Evolutionary conservation across 2,329 filamentous ascomycete genomes (phyloP).

Genomic region (Colletotrichum sp.): DNA sequence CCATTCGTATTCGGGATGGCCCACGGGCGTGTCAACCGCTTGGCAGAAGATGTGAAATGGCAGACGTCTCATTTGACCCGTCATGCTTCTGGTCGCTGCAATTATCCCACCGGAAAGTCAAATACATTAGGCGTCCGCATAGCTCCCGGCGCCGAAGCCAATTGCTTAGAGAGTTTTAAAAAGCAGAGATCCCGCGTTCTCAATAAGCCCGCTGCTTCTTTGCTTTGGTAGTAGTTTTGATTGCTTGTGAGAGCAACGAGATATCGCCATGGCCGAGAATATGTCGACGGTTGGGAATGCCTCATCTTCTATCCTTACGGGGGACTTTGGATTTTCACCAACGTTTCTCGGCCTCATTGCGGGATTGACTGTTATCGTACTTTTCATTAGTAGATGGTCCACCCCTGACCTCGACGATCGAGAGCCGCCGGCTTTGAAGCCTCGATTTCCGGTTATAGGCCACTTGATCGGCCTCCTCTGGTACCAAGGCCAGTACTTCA

Average conservation of each 20-base stretch:
- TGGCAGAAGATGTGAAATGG: background rate
- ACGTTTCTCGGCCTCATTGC: background rate
- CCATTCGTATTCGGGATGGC: background rate
- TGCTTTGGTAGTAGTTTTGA: background rate
- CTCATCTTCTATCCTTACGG: background rate
- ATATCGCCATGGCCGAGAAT: background rate
- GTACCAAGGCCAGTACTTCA: conserved; percentile 40
- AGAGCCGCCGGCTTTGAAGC: conserved; percentile 47
- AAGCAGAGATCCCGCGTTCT: background rate
- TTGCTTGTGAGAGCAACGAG: background rate
- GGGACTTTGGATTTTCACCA: background rate
- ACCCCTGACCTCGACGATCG: conserved; percentile 28
- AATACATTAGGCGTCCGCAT: background rate
- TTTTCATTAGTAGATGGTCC: background rate
- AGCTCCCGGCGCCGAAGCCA: background rate
- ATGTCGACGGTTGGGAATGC: background rate
- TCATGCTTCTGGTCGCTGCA: background rate
- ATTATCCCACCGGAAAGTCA: background rate
- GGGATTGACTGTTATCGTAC: background rate
- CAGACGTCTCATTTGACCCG: background rate
- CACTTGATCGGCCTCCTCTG: conserved; percentile 49
- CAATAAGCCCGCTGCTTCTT: background rate
- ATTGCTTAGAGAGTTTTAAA: background rate
- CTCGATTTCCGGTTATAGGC: conserved; percentile 47
- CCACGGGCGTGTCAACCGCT: background rate